Conservation (phyloP, 345 rosid genomes). For the Bruguiera gymnorhiza region DNA sequence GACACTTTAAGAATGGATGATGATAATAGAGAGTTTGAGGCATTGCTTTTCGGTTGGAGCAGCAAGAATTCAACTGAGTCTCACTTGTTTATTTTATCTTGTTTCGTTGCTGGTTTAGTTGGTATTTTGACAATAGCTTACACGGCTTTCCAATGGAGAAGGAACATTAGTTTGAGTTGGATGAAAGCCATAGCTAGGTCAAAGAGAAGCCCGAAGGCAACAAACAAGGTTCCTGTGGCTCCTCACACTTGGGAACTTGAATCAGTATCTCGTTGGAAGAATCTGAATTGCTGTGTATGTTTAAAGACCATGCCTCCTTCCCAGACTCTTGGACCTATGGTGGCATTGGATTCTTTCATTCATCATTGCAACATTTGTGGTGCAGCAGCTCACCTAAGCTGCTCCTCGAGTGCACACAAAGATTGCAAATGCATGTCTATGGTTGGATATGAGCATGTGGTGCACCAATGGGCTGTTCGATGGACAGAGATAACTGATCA, state of each 20-base stretch:
- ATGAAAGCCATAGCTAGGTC: slow-evolving; percentile 88
- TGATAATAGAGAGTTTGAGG: slow-evolving; percentile 42
- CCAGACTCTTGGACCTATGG: slow-evolving; percentile 55
- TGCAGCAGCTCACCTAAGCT: slow-evolving; percentile 71
- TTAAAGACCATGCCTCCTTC: slow-evolving; percentile 68
- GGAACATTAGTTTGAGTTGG: slow-evolving; percentile 91
- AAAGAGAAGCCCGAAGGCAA: slow-evolving; percentile 83
- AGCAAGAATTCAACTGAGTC: slow-evolving; percentile 55
- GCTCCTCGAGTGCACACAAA: slow-evolving; percentile 64
- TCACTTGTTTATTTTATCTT: slow-evolving; percentile 54
- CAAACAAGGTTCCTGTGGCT: slow-evolving; percentile 64
- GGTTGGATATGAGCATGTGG: slow-evolving; percentile 68
- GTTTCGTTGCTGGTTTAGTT: slow-evolving; percentile 65
- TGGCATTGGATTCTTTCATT: slow-evolving; percentile 54
- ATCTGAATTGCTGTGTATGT: slow-evolving; percentile 84
- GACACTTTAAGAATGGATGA: slow-evolving; percentile 53
- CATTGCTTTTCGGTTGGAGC: slow-evolving; percentile 48
- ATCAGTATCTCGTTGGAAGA: slow-evolving; percentile 75
- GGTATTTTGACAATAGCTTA: slow-evolving; percentile 83
- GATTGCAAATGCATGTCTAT: slow-evolving; percentile 88
- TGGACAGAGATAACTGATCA: slow-evolving; percentile 94
- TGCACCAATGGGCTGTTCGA: slow-evolving; percentile 93
- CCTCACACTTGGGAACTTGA: slow-evolving; percentile 72
- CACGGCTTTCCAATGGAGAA: slow-evolving; percentile 93
- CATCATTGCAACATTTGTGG: slow-evolving; percentile 72